Percentiles rank a stretch among this genome's conserved stretches.
Evolutionary conservation across 805 yeast species (phyloP).

Genomic region (Metschnikowia santaceciliae): DNA sequence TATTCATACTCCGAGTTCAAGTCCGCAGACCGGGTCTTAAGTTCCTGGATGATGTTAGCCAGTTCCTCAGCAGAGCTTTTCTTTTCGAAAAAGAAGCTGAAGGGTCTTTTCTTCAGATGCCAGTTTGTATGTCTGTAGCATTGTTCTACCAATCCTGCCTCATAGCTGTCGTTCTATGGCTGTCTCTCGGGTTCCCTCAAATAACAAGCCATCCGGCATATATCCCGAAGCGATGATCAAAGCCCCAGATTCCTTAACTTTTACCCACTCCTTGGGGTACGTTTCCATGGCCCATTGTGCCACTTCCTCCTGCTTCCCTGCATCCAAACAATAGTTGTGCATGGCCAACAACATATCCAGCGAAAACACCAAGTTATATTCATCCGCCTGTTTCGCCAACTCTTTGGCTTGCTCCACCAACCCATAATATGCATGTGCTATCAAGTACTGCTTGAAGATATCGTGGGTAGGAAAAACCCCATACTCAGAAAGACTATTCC

Average conservation of each 20-base stretch:
- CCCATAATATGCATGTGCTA: constrained; percentile 70
- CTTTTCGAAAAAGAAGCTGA: constrained; percentile 31
- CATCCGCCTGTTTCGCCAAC: constrained; percentile 44
- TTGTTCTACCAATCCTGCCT: no score
- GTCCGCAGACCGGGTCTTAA: constrained; percentile 27
- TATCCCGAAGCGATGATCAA: constrained; percentile 28
- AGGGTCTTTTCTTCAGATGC: constrained; percentile 4
- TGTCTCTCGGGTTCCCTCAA: constrained; percentile 14
- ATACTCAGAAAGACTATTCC: constrained; percentile 54
- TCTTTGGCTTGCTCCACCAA: constrained; percentile 52
- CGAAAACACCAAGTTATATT: constrained; percentile 43
- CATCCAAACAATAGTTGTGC: constrained; percentile 40
- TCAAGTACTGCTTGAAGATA: constrained; percentile 55
- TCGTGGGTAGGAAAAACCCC: constrained; percentile 50
- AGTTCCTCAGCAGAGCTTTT: constrained; percentile 27
- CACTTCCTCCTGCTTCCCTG: constrained; percentile 26
- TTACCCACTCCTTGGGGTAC: constrained; percentile 28
- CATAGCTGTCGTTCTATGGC: no score
- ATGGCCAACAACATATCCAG: constrained; percentile 44
- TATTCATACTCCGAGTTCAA: constrained; percentile 55
- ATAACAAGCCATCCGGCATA: constrained; percentile 26
- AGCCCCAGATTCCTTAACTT: constrained; percentile 21
- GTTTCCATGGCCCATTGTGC: constrained; percentile 32
- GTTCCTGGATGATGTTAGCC: constrained; percentile 13
- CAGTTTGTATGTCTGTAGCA: no score